Evolutionary conservation across 2,329 filamentous ascomycete genomes (phyloP), one percentile per base, ranked within the genome.

Genomic region (Tolypocladium inflatum): DNA sequence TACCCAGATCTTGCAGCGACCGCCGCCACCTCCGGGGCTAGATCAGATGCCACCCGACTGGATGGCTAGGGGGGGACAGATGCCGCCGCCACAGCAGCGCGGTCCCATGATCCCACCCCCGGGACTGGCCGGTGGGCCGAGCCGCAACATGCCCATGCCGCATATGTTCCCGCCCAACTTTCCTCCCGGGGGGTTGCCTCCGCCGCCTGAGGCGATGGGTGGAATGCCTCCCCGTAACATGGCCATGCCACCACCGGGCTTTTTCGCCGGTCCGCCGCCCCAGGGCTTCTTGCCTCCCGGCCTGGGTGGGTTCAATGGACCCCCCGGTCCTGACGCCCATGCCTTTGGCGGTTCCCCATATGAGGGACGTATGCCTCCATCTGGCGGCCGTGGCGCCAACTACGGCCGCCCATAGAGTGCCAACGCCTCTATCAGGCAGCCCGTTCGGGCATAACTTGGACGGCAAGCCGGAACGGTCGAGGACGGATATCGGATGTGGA

Each of bases 91-190:
- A 8, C 68, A 68, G 58, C 67, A 68, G 59, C 66, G 73, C 26
- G 77, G 78, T 19, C 80, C 79, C 37, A 84, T 86, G 75, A 81
- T 83, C 39, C 81, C 82, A 30, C 84, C 83, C n/a, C 84, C 82
- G 4, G 83, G 84, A 19, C 75, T 86, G 59, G 70, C 67, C 17
- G 67, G 66, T 21, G 70, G 67, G 7, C 68, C 67, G 5, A 69
- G 64, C 52, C 71, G 73, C 41, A 74, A 69, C 60, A 75, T 79
- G 61, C 80, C 80, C 19, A 77, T 83, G 69, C 80, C 79, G 56
- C 80, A 78, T 61, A 84, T 84, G 76, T 85, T 82, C 64, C 81
- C 81, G 23, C 81, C 82, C n/a, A 84, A 80, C 67, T 86, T 86
- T 61, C 79, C 81, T 17, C 78, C 77, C 7, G 74, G 72, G 30